Percentiles rank a stretch among this genome's conserved stretches.
Evolutionary conservation across 1,284 basidiomycete genomes (phyloP).

Genomic region (Coniferiporia weirii): DNA sequence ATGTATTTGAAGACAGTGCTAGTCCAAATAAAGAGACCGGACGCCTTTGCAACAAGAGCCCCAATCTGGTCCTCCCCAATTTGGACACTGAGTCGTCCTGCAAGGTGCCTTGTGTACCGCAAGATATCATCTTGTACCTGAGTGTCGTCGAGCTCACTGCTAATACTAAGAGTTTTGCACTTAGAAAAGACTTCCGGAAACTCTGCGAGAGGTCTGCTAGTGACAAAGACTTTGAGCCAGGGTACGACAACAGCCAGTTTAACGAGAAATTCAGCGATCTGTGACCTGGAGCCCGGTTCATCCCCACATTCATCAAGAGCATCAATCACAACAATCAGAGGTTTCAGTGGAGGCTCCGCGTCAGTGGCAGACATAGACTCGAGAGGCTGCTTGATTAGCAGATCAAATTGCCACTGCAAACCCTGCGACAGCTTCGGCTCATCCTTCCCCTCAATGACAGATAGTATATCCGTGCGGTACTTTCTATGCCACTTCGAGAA

Average conservation of each 20-base stretch:
- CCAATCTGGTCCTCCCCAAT: conserved; percentile 17
- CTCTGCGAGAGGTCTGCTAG: background rate
- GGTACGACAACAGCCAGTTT: background rate
- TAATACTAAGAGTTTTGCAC: background rate
- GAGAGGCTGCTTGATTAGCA: background rate
- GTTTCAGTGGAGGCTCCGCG: background rate
- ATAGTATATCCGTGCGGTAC: background rate
- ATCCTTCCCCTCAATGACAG: background rate
- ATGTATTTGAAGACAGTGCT: conserved; percentile 26
- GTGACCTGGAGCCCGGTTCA: background rate
- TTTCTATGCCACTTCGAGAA: background rate
- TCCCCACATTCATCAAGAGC: conserved; percentile 8
- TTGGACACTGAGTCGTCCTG: background rate
- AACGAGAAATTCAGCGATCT: background rate
- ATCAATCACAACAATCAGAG: conserved; percentile 4
- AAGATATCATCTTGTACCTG: background rate
- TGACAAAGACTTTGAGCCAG: background rate
- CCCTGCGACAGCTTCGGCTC: too few species aligned
- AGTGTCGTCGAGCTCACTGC: background rate
- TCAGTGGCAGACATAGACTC: background rate
- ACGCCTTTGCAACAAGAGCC: conserved; percentile 22
- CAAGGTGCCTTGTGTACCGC: background rate
- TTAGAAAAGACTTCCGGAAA: background rate
- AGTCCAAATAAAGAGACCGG: conserved; percentile 28
- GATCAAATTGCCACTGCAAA: background rate